Evolutionary conservation across 192 early-diverging fungal genomes (phyloP), one percentile per base, ranked within the genome.

Genomic region (Diversispora epigaea): DNA sequence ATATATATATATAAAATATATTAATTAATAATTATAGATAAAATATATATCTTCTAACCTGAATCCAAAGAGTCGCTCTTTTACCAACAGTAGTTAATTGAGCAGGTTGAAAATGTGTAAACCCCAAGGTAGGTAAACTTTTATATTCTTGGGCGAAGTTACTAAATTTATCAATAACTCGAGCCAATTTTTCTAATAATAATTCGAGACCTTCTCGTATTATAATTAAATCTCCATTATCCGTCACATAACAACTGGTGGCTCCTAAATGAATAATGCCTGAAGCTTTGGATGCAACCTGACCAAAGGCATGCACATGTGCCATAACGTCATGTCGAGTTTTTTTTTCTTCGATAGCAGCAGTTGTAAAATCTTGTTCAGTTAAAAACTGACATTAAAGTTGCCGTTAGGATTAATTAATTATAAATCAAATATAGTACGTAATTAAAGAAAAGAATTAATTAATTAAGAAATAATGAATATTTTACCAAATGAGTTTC

Each of bases 301-400:
- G 77, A 54, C 95, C 96, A 83, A 95, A 95, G 17, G 96, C 92
- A 82, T 99, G 96, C 41, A 99, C 97, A 78, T 99, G 97, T n/a
- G 97, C 96, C 96, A 99, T 99, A 58, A 99, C 97, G 83, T 99
- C 97, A 83, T 99, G 97, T 15, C 97, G 87, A 15, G 96, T 87
- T 66, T 89, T 88, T 87, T 94, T 93, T 78, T 99, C 97, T 81
- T 99, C 97, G 41, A 81, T 89, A 45, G 90, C 91, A 46, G 95
- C 97, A 49, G 95, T 76, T 45, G 79, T 84, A 80, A 94, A 99
- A 84, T 99, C 97, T 78, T 97, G 96, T 77, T 93, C 89, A 76
- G 45, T 71, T 25, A 54, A 40, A 17, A 40, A 14, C 71, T n/a
- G n/a, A n/a, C n/a, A n/a, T n/a, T n/a, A n/a, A n/a, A n/a, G n/a